These are phyloP conservation scores for Cichorium intybus DNA, from an alignment of 140 eudicot species.

Conservation along the genomic window DNA sequence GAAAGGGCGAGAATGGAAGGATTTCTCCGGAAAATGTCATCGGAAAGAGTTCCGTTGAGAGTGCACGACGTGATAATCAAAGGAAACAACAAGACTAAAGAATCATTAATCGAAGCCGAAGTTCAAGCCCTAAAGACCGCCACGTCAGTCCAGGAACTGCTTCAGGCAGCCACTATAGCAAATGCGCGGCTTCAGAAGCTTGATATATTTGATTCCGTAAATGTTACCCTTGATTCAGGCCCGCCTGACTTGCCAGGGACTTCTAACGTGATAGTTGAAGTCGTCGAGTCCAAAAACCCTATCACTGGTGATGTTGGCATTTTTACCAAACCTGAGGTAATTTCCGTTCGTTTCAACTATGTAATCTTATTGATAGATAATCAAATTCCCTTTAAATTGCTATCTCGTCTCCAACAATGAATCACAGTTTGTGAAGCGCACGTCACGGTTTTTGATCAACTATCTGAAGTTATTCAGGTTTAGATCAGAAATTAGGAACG, in stretches of 20 bases:
- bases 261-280: constrained; percentile 63
- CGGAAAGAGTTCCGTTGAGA: constrained; percentile 59
- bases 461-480: background rate
- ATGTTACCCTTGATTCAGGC: constrained; percentile 74
- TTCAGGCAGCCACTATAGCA: constrained; percentile 67
- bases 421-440: background rate
- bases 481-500: constrained; percentile 10
- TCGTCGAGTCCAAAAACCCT: constrained; percentile 42
- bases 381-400: background rate
- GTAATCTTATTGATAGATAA: background rate
- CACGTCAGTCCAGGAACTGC: constrained; percentile 62
- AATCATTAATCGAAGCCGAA: constrained; percentile 62
- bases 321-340: constrained; percentile 50
- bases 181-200: constrained; percentile 60
- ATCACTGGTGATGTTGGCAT: constrained; percentile 43
- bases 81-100: constrained; percentile 84
- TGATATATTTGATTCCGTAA: constrained; percentile 69
- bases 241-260: constrained; percentile 88
- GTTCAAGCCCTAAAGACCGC: constrained; percentile 48
- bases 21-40: constrained; percentile 40
- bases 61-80: constrained; percentile 84
- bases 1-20: constrained; percentile 39
- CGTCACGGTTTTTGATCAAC: background rate
- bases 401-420: background rate
- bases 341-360: background rate